Evolutionary conservation across 2,329 filamentous ascomycete genomes (phyloP).

Genomic region (Nigrospora osmanthi): DNA sequence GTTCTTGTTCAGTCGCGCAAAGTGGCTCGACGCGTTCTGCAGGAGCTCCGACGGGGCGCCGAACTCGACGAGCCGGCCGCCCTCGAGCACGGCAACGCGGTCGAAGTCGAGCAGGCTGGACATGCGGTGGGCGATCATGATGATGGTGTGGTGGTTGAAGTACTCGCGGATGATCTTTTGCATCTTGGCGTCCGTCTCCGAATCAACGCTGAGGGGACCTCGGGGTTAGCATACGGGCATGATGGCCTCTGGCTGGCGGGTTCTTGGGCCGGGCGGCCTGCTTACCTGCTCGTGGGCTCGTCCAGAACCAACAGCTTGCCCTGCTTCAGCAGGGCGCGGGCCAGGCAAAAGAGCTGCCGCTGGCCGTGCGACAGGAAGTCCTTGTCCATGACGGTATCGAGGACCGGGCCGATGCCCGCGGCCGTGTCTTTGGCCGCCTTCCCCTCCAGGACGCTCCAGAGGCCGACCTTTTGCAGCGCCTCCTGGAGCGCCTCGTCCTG

Average conservation of each 20-base stretch:
- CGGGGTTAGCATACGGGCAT: not conserved
- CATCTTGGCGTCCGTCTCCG: slow-evolving; percentile 5
- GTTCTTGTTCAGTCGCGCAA: slow-evolving; percentile 3
- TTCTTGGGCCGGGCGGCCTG: too few relatives aligned
- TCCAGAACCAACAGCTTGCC: slow-evolving; percentile 57
- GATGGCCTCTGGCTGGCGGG: not conserved
- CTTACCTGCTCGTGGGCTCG: slow-evolving; percentile 27
- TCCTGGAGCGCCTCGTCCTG: slow-evolving; percentile 2
- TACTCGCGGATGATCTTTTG: slow-evolving; percentile 1
- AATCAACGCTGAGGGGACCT: slow-evolving; percentile 3
- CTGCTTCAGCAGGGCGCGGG: slow-evolving; percentile 52
- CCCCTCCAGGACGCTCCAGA: slow-evolving; percentile 4
- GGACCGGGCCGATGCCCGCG: slow-evolving; percentile 10
- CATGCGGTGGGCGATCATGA: slow-evolving; percentile 26
- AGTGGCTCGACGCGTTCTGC: not conserved
- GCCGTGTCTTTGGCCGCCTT: slow-evolving; percentile 37
- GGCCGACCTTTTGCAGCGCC: slow-evolving; percentile 5
- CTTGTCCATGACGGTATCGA: slow-evolving; percentile 3
- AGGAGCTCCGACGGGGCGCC: slow-evolving; percentile 11
- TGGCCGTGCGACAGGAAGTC: slow-evolving; percentile 47
- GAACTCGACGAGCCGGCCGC: slow-evolving; percentile 19
- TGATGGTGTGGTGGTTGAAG: slow-evolving; percentile 20
- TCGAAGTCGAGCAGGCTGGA: slow-evolving; percentile 25
- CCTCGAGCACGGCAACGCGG: slow-evolving; percentile 21
- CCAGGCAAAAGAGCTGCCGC: slow-evolving; percentile 55